phyloP scores from a whole-genome alignment of 495 filamentous ascomycete species.

The Penicillium coprophilum region DNA sequence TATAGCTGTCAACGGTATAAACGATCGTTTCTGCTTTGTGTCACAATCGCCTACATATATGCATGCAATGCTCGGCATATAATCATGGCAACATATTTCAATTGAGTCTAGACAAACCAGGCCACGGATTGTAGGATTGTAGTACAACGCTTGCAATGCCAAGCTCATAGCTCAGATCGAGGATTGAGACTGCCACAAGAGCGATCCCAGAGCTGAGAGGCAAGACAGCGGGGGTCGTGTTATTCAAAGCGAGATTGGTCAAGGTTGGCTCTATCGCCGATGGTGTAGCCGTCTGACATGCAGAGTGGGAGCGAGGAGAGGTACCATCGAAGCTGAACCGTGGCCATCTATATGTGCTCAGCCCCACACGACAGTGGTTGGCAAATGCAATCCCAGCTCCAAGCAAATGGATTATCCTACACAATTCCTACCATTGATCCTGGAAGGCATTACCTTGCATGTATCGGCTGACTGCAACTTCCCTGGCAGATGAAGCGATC shows the following conservation, averaged over 20 bases:
- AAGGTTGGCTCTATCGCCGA: constrained; percentile 1
- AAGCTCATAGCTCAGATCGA: neutral
- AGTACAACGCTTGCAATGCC: too few relatives aligned
- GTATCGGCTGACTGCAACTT: constrained; percentile 19
- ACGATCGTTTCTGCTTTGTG: too few relatives aligned
- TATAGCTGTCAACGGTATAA: too few relatives aligned
- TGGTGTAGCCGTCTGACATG: too few relatives aligned
- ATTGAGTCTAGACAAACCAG: too few relatives aligned
- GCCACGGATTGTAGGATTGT: too few relatives aligned
- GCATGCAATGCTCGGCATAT: too few relatives aligned
- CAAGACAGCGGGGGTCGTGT: neutral
- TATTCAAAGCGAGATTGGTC: constrained; percentile 4
- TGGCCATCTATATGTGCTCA: constrained; percentile 40
- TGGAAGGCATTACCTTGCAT: constrained; percentile 18
- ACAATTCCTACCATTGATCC: neutral
- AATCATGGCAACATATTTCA: too few relatives aligned
- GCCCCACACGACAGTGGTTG: constrained; percentile 40
- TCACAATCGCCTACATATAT: too few relatives aligned
- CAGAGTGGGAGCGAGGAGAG: too few relatives aligned
- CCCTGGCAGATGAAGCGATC: neutral
- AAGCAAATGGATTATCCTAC: constrained; percentile 21
- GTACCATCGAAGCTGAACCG: constrained; percentile 16
- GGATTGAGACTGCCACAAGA: neutral
- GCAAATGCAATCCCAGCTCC: constrained; percentile 52
- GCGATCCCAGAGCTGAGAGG: neutral